Percentiles rank a stretch among this genome's conserved stretches.
Evolutionary conservation across 2,329 filamentous ascomycete genomes (phyloP).

Genomic region (Ophiocordyceps camponoti-leonardi): DNA sequence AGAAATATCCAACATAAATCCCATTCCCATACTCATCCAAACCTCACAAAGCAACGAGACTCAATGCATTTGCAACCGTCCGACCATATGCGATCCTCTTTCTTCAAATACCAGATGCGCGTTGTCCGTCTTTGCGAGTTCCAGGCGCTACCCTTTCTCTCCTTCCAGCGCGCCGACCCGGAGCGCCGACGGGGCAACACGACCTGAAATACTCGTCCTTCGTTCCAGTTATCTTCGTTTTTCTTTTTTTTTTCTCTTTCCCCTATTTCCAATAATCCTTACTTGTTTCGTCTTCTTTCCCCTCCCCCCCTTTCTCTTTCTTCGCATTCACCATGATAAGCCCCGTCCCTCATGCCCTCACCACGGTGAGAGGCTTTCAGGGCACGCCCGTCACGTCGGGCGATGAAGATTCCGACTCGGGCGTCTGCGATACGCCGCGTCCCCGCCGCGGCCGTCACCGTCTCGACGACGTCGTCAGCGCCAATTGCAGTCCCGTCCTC

Average conservation of each 20-base stretch:
- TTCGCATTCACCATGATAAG: conserved; percentile 22
- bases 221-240: neutral
- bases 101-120: conserved; percentile 42
- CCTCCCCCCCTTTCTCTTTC: too few relatives aligned
- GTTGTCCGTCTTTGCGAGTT: conserved; percentile 29
- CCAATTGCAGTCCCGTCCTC: conserved; percentile 44
- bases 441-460: conserved; percentile 22
- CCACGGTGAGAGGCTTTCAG: conserved; percentile 38
- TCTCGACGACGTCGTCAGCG: conserved; percentile 40
- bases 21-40: conserved; percentile 1
- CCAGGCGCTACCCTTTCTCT: conserved; percentile 27
- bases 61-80: conserved; percentile 41
- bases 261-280: neutral
- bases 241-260: neutral
- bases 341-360: conserved; percentile 30
- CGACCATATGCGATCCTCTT: conserved; percentile 25
- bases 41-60: conserved; percentile 4
- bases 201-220: conserved; percentile 10
- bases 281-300: too few relatives aligned
- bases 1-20: neutral
- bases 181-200: conserved; percentile 40
- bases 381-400: conserved; percentile 35
- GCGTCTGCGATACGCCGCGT: conserved; percentile 18
- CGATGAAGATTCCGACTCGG: conserved; percentile 40
- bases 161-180: conserved; percentile 37